Percentiles rank a stretch among this genome's conserved stretches.
These are phyloP conservation scores for Naegleria lovaniensis DNA, from an alignment of 208 protist genomes.

Conservation along the genomic window DNA sequence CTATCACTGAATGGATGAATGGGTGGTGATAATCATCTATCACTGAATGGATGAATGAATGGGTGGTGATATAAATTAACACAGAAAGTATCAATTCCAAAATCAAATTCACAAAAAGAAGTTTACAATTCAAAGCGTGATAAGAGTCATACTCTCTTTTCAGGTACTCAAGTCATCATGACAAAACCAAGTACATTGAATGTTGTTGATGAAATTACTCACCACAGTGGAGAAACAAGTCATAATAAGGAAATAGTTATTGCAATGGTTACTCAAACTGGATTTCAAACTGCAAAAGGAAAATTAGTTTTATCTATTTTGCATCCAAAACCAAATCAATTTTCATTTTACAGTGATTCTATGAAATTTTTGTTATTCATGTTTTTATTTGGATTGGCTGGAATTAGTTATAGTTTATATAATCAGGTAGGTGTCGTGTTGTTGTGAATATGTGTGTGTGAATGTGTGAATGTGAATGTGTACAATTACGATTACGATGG, in stretches of 20 bases:
- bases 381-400: conserved; percentile 31
- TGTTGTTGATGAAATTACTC: not conserved
- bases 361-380: conserved; percentile 50
- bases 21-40: too few species aligned
- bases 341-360: conserved; percentile 50
- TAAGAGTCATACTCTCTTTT: conserved; percentile 34
- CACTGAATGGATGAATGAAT: too few species aligned
- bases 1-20: too few species aligned
- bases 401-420: conserved; percentile 23
- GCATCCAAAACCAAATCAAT: conserved; percentile 48
- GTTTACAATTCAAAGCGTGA: not conserved
- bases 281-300: conserved; percentile 54
- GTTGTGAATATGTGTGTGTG: too few species aligned
- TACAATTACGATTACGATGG: too few species aligned
- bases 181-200: not conserved
- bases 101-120: not conserved
- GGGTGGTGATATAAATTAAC: too few species aligned
- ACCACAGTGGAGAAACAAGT: not conserved
- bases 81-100: conserved; percentile 42
- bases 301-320: conserved; percentile 45
- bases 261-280: conserved; percentile 43
- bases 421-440: not conserved
- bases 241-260: not conserved
- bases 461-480: too few species aligned
- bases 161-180: conserved; percentile 45